phyloP scores from a whole-genome alignment of 2,329 filamentous ascomycete genomes.

The Penicillium sp. region DNA sequence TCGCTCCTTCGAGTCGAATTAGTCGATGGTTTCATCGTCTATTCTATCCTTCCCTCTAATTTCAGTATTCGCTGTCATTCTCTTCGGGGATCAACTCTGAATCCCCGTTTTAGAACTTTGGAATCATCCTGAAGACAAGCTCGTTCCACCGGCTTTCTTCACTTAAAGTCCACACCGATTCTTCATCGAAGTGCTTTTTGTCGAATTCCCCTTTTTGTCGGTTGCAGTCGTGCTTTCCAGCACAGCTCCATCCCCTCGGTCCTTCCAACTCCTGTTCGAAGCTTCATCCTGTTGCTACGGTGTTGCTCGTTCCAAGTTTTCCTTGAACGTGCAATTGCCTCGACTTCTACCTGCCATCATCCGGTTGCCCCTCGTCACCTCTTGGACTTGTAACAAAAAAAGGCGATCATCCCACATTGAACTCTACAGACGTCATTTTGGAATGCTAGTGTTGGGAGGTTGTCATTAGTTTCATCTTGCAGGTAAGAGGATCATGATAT shows the following conservation, averaged over 20 bases:
- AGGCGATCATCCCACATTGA: conserved; percentile 24
- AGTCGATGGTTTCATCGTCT: conserved; percentile 35
- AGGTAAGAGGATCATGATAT: conserved; percentile 20
- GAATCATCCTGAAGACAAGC: conserved; percentile 14
- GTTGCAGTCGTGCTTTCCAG: conserved; percentile 12
- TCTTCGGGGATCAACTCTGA: conserved; percentile 26
- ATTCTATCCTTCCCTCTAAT: conserved; percentile 28
- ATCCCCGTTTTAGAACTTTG: conserved; percentile 10
- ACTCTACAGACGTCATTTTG: conserved; percentile 27
- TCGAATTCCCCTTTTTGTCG: conserved; percentile 10
- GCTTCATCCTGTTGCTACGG: conserved; percentile 19
- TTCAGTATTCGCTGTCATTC: conserved; percentile 27
- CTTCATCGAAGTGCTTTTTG: conserved; percentile 10
- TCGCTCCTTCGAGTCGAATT: conserved; percentile 43
- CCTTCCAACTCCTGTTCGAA: conserved; percentile 22
- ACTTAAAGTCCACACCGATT: conserved; percentile 8
- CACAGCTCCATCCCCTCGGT: conserved; percentile 16
- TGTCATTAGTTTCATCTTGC: conserved; percentile 23
- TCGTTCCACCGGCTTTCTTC: conserved; percentile 11
- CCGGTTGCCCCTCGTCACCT: conserved; percentile 10
- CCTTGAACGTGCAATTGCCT: conserved; percentile 17
- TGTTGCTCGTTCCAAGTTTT: conserved; percentile 11
- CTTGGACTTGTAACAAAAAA: conserved; percentile 19
- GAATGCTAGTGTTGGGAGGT: conserved; percentile 23
- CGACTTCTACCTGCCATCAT: conserved; percentile 8